Evolutionary conservation across 2,329 filamentous ascomycete species (phyloP).

Genomic region (Cryoendolithus antarcticus): DNA sequence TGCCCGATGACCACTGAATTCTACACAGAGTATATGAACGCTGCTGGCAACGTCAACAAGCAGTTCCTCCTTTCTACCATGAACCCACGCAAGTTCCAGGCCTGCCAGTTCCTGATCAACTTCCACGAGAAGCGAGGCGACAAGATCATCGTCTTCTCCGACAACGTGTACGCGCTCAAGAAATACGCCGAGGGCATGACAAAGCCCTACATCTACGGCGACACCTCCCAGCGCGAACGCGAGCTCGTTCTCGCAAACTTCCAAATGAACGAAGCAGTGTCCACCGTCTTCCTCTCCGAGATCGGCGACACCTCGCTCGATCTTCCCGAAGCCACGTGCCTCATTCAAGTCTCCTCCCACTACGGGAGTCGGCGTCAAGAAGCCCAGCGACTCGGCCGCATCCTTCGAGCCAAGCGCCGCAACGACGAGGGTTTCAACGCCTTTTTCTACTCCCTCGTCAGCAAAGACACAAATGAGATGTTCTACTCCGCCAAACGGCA

Average conservation of each 20-base stretch:
- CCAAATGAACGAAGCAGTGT: slow-evolving; percentile 78
- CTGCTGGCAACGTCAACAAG: slow-evolving; percentile 48
- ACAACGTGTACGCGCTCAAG: slow-evolving; percentile 87
- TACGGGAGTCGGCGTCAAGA: slow-evolving; percentile 96
- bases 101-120: slow-evolving; percentile 94
- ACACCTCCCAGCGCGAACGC: slow-evolving; percentile 74
- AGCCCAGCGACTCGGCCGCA: slow-evolving; percentile 83
- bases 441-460: slow-evolving; percentile 96
- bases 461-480: slow-evolving; percentile 97
- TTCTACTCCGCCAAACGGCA: slow-evolving; percentile 93
- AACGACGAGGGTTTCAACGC: slow-evolving; percentile 99
- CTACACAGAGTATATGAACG: slow-evolving; percentile 80
- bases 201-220: slow-evolving; percentile 86
- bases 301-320: slow-evolving; percentile 98
- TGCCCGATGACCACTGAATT: slow-evolving; percentile 99
- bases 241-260: slow-evolving; percentile 86
- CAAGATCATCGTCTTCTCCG: slow-evolving; percentile 96
- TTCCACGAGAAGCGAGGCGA: slow-evolving; percentile 91
- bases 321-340: slow-evolving; percentile 85
- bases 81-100: slow-evolving; percentile 96
- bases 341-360: slow-evolving; percentile 95
- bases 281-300: slow-evolving; percentile 91
- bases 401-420: slow-evolving; percentile 83
- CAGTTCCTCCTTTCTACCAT: slow-evolving; percentile 74
- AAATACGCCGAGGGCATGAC: slow-evolving; percentile 71